phyloP scores from a whole-genome alignment of 192 early-diverging fungal species.

The Coemansia sp. region DNA sequence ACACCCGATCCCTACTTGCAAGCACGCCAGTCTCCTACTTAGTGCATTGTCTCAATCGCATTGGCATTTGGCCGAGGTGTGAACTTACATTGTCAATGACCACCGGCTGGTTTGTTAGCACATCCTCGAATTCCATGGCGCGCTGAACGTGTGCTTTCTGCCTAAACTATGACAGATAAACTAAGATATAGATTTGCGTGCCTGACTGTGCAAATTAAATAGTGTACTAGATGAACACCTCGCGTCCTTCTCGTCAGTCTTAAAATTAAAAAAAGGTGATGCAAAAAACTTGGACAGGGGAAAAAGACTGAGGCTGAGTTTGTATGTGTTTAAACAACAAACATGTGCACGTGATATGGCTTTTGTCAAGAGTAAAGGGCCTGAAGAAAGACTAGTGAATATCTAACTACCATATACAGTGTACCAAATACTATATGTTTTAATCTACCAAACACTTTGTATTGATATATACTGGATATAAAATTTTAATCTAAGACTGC shows the following conservation, averaged over 20 bases:
- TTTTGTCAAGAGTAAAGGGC: too few relatives aligned
- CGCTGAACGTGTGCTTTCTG: background rate
- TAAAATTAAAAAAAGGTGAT: background rate
- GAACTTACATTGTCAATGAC: conserved; percentile 96
- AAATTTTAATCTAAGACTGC: too few relatives aligned
- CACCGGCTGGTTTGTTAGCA: conserved; percentile 95
- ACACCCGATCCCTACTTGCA: conserved; percentile 88
- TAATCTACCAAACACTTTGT: too few relatives aligned
- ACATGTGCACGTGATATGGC: background rate
- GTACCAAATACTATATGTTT: too few relatives aligned
- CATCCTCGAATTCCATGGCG: conserved; percentile 82
- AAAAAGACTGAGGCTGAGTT: background rate
- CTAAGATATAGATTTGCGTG: background rate
- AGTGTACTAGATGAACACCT: background rate
- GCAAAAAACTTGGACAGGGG: background rate
- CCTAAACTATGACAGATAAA: background rate
- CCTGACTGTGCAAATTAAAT: background rate
- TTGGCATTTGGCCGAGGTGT: background rate
- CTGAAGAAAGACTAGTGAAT: too few relatives aligned
- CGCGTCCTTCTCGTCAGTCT: background rate
- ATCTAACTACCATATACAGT: too few relatives aligned
- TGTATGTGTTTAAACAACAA: background rate
- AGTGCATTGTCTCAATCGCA: background rate
- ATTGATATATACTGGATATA: too few relatives aligned
- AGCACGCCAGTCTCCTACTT: background rate